A percentile compares a stretch with the other conserved stretches of the same genome.
Evolutionary conservation across 768 basidiomycete species (phyloP).

Genomic region (Suillus spraguei): DNA sequence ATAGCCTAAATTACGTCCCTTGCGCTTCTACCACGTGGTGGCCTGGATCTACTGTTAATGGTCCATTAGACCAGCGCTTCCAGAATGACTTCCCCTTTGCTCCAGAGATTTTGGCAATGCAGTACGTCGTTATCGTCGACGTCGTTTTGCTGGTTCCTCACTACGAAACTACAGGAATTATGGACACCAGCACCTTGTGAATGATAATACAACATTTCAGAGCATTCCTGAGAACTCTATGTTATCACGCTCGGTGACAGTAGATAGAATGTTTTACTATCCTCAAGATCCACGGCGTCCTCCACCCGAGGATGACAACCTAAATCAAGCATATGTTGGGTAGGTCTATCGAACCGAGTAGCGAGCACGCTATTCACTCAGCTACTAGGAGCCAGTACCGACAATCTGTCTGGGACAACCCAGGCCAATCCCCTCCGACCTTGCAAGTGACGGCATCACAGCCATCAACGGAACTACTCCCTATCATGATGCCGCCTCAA

Average conservation of each 20-base stretch:
- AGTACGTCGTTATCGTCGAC: background rate
- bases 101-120: background rate
- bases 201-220: background rate
- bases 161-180: background rate
- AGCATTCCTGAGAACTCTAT: background rate
- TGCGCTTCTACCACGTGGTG: too few relatives aligned
- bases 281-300: background rate
- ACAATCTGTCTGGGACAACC: background rate
- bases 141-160: background rate
- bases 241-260: background rate
- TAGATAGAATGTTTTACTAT: background rate
- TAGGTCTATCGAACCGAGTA: background rate
- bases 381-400: background rate
- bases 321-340: background rate
- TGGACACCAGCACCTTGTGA: background rate
- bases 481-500: background rate
- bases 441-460: background rate
- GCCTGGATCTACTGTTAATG: background rate
- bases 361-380: background rate
- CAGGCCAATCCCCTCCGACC: background rate
- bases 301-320: background rate
- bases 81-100: too few relatives aligned
- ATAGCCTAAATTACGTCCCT: background rate
- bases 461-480: conserved; percentile 7
- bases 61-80: background rate